Conservation (phyloP, 371 early-diverging fungal genomes). For the Mortierella polycephala region DNA sequence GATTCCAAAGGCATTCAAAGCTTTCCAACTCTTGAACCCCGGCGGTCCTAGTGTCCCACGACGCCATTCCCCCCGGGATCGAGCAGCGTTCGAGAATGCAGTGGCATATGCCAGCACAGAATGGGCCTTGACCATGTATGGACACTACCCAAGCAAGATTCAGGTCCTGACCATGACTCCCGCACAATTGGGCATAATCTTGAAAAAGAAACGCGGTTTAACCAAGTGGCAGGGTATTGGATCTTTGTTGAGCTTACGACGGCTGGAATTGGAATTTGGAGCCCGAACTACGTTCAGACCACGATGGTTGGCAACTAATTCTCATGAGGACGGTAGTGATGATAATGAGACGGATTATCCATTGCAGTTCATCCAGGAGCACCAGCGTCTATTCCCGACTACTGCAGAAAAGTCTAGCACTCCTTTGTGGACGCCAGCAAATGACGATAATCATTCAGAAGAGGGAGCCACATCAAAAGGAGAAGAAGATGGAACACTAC, state of each 20-base stretch:
- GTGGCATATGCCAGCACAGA: not conserved
- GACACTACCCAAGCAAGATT: slow-evolving; percentile 30
- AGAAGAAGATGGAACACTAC: not conserved
- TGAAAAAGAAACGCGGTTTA: not conserved
- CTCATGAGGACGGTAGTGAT: not conserved
- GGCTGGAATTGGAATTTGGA: slow-evolving; percentile 34
- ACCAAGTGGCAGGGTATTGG: slow-evolving; percentile 1
- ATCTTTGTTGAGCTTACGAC: slow-evolving; percentile 17
- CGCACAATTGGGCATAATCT: slow-evolving; percentile 13
- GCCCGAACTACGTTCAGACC: not conserved
- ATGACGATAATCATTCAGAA: not conserved
- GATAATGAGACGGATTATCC: slow-evolving; percentile 10
- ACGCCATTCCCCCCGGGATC: not conserved
- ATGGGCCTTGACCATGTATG: slow-evolving; percentile 4
- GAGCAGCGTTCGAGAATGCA: not conserved
- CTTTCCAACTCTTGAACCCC: slow-evolving; percentile 14
- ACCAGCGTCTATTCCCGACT: slow-evolving; percentile 14
- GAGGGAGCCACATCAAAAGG: not conserved
- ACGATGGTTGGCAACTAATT: not conserved
- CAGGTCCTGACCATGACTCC: slow-evolving; percentile 30
- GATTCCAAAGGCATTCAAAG: slow-evolving; percentile 18
- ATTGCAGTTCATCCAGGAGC: slow-evolving; percentile 28
- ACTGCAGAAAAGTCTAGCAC: not conserved
- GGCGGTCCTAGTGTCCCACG: not conserved
- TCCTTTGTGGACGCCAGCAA: not conserved